Conservation (phyloP, 306 rosid genomes). For the Prunus mira region DNA sequence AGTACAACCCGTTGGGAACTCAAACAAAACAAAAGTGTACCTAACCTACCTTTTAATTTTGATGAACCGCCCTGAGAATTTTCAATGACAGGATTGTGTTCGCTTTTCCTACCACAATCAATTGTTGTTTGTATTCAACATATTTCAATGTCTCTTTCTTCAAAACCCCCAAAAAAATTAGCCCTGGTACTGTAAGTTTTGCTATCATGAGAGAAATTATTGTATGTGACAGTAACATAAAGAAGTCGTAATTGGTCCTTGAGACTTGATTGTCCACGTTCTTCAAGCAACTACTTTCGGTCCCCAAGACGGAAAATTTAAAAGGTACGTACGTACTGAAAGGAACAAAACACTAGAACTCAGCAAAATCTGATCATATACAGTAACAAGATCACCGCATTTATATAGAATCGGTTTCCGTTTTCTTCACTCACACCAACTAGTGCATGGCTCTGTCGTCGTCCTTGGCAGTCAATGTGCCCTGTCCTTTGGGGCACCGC, state of each 20-base stretch:
- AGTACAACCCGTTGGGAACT: background rate
- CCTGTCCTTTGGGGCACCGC: slow-evolving; percentile 14
- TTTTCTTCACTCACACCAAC: background rate
- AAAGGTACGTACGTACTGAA: too few species aligned
- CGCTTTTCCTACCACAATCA: background rate
- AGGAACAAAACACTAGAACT: too few species aligned
- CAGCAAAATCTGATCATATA: too few species aligned
- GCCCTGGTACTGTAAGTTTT: background rate
- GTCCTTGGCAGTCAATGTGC: background rate
- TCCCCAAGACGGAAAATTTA: too few species aligned
- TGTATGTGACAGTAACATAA: too few species aligned
- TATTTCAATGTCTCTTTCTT: background rate
- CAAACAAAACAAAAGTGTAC: background rate
- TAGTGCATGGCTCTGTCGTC: background rate
- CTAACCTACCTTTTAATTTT: background rate
- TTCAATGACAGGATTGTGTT: background rate
- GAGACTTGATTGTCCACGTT: too few species aligned
- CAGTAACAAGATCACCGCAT: background rate
- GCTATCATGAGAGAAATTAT: background rate
- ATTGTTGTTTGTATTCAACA: background rate
- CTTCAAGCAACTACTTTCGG: too few species aligned
- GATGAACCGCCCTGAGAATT: background rate
- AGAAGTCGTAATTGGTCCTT: too few species aligned
- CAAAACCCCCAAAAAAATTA: background rate
- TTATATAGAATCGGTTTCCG: background rate